phyloP scores from a whole-genome alignment of 179 eudicot species.

The Vitellaria paradoxa region DNA sequence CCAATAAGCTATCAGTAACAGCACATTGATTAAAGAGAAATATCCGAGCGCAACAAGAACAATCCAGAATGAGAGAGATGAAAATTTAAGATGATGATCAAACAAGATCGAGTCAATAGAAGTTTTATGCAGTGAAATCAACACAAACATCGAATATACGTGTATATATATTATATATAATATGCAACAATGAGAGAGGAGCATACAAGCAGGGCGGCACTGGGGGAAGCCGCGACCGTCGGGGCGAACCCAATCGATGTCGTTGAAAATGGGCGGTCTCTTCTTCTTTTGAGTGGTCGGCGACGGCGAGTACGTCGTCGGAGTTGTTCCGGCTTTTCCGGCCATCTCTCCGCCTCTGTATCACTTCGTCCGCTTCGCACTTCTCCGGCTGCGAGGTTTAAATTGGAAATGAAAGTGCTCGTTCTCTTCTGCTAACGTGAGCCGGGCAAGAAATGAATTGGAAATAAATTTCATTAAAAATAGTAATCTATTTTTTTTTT shows the following conservation, averaged over 20 bases:
- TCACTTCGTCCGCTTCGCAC: too few species aligned
- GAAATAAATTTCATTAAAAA: too few species aligned
- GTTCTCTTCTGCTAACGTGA: not conserved
- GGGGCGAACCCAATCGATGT: slow-evolving; percentile 62
- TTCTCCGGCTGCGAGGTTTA: too few species aligned
- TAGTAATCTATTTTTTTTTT: too few species aligned
- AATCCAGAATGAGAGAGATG: not conserved
- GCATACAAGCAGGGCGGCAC: slow-evolving; percentile 91
- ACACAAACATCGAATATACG: slow-evolving; percentile 3
- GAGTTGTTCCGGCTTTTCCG: slow-evolving; percentile 42
- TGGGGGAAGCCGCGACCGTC: slow-evolving; percentile 81
- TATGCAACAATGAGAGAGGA: not conserved
- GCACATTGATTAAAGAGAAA: not conserved
- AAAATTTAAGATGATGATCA: not conserved
- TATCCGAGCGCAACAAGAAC: not conserved
- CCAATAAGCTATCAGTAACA: not conserved
- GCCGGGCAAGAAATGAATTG: too few species aligned
- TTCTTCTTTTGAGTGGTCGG: slow-evolving; percentile 47
- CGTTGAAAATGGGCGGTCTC: slow-evolving; percentile 36
- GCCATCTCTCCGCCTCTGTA: slow-evolving; percentile 44
- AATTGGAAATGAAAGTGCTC: not conserved
- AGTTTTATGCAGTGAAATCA: slow-evolving; percentile 5
- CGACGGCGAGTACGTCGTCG: slow-evolving; percentile 73
- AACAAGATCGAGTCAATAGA: not conserved
- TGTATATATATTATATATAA: not conserved